A percentile compares a stretch with the other conserved stretches of the same genome.
Conservation (phyloP, 768 basidiomycete species). For the Suillus spraguei region DNA sequence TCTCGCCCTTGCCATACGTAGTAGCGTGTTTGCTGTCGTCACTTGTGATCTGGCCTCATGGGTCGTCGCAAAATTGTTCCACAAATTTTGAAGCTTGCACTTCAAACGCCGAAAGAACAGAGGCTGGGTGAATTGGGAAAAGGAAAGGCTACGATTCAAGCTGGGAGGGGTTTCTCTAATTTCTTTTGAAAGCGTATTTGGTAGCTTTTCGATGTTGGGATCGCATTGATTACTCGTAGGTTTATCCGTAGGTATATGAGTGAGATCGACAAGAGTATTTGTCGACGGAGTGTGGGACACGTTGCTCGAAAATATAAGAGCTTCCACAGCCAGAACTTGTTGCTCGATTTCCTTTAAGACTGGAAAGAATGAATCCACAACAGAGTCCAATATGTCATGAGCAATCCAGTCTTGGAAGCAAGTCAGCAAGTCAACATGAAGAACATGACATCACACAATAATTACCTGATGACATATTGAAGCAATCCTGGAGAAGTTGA, state of each 20-base stretch:
- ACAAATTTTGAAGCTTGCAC: conserved; percentile 29
- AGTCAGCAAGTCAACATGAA: not conserved
- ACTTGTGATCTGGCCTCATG: conserved; percentile 31
- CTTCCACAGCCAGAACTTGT: conserved; percentile 80
- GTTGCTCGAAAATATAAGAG: conserved; percentile 54
- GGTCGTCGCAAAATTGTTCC: conserved; percentile 3
- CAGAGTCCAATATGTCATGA: conserved; percentile 88
- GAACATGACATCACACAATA: conserved; percentile 4
- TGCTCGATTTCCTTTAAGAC: conserved; percentile 78
- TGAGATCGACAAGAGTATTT: not conserved
- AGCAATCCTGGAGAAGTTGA: conserved; percentile 58
- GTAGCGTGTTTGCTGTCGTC: conserved; percentile 54
- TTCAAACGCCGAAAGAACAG: conserved; percentile 40
- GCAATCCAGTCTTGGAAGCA: conserved; percentile 81
- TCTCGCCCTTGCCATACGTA: conserved; percentile 79
- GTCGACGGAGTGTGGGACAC: conserved; percentile 5
- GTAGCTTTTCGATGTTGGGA: conserved; percentile 8
- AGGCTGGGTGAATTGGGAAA: conserved; percentile 21
- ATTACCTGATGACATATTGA: conserved; percentile 75
- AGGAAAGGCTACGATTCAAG: conserved; percentile 23
- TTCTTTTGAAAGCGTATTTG: conserved; percentile 1
- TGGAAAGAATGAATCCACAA: conserved; percentile 93
- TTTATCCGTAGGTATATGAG: not conserved
- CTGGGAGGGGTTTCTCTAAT: not conserved
- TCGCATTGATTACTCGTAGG: not conserved